A percentile compares a stretch with the other conserved stretches of the same genome.
Conservation (phyloP, 768 basidiomycete genomes). For the Boletus reticulatus region DNA sequence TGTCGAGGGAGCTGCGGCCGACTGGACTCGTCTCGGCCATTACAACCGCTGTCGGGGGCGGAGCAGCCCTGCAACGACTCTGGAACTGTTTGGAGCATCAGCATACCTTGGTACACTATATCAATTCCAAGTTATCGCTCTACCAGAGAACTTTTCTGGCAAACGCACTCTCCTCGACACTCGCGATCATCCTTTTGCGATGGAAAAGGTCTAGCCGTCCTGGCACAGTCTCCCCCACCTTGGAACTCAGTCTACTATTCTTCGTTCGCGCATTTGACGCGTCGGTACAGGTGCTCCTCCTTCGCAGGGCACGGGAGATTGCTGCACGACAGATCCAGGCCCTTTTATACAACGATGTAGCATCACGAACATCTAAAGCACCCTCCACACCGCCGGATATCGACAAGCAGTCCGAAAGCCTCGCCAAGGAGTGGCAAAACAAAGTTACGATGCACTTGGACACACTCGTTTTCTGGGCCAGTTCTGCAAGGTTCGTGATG, state of each 20-base stretch:
- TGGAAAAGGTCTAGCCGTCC: constrained; percentile 34
- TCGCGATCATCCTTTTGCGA: constrained; percentile 60
- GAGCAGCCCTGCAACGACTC: constrained; percentile 48
- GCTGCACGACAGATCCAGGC: neutral
- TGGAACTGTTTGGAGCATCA: constrained; percentile 33
- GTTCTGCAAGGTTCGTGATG: constrained; percentile 62
- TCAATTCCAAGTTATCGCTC: constrained; percentile 32
- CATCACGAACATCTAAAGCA: neutral
- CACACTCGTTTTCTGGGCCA: constrained; percentile 72
- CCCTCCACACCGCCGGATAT: neutral
- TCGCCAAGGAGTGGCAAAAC: constrained; percentile 29
- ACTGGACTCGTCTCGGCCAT: constrained; percentile 72
- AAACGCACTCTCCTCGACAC: constrained; percentile 52
- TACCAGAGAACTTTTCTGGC: constrained; percentile 56
- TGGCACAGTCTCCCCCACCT: constrained; percentile 45
- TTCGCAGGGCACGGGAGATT: constrained; percentile 18
- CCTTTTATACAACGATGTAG: neutral
- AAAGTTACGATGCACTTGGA: constrained; percentile 52
- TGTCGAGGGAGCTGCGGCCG: constrained; percentile 55
- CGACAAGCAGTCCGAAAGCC: constrained; percentile 19
- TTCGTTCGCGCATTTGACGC: constrained; percentile 71
- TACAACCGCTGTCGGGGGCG: constrained; percentile 62
- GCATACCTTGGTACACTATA: neutral
- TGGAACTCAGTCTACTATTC: constrained; percentile 67
- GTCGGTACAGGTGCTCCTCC: constrained; percentile 50